phyloP scores from a whole-genome alignment of 2,329 filamentous ascomycete species.

The Fusarium sp. region DNA sequence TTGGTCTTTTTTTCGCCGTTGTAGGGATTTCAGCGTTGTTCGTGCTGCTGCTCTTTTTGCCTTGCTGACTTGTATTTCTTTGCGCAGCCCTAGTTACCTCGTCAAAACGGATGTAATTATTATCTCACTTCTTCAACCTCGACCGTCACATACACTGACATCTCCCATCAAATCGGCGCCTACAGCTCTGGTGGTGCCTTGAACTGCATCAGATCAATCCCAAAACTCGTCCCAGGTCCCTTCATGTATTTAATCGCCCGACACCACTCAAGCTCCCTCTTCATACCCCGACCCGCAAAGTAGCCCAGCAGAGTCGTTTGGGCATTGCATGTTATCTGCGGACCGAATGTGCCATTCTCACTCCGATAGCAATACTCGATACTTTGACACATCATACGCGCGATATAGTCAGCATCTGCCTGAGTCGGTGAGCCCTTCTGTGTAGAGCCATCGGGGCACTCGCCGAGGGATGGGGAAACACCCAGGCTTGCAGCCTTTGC shows the following conservation, averaged over 20 bases:
- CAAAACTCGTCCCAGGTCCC: neutral
- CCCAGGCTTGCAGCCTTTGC: accelerated
- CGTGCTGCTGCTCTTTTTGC: no score
- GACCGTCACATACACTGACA: accelerated
- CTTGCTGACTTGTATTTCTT: neutral
- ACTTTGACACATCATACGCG: neutral
- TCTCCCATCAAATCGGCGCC: accelerated
- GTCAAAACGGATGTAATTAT: accelerated
- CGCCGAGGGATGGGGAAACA: accelerated
- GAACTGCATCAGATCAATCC: conserved; percentile 9
- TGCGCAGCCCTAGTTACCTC: neutral
- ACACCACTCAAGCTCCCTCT: neutral
- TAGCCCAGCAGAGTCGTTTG: neutral
- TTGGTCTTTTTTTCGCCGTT: neutral
- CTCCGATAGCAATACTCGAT: conserved; percentile 6
- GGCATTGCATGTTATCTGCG: conserved; percentile 3
- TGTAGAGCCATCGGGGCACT: accelerated
- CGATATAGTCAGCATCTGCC: neutral
- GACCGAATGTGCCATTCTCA: conserved; percentile 12
- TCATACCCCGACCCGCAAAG: neutral
- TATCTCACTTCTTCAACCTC: neutral
- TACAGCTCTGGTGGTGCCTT: neutral
- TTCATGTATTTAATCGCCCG: neutral
- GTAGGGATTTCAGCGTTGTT: accelerated
- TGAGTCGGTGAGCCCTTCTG: no score